phyloP scores from a whole-genome alignment of 208 protist species.

The Acanthamoeba royreba region DNA sequence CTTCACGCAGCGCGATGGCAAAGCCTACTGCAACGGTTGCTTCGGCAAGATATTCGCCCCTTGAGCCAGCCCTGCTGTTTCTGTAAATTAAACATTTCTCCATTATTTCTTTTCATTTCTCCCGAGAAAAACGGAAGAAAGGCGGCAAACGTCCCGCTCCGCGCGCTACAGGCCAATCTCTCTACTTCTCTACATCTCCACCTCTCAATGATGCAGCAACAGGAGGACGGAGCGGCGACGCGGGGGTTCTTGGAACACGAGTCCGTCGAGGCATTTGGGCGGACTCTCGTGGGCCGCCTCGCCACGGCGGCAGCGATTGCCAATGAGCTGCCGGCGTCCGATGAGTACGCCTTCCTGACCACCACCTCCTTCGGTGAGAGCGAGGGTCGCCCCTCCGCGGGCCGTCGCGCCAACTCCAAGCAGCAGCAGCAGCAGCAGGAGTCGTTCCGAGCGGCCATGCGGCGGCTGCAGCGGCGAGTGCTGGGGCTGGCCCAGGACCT shows the following conservation, averaged over 20 bases:
- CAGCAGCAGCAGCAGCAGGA: too few species aligned
- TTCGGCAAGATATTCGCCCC: not conserved
- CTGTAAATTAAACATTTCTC: not conserved
- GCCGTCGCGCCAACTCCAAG: too few species aligned
- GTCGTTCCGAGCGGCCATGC: not conserved
- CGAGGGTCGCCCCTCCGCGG: too few species aligned
- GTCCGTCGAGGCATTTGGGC: not conserved
- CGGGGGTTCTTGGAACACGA: not conserved
- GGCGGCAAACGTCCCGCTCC: too few species aligned
- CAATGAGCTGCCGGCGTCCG: not conserved
- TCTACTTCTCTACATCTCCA: not conserved
- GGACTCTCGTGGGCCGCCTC: not conserved
- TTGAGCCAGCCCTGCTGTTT: not conserved
- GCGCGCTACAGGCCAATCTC: too few species aligned
- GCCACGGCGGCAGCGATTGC: not conserved
- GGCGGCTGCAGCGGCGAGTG: not conserved
- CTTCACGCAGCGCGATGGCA: conserved; percentile 54
- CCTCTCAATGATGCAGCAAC: not conserved
- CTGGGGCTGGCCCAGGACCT: not conserved
- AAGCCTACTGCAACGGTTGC: conserved; percentile 58
- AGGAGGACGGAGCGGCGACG: too few species aligned
- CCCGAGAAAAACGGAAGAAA: too few species aligned
- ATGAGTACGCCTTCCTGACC: not conserved
- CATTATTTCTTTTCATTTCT: not conserved
- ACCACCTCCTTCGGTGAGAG: not conserved